These are phyloP conservation scores for Solanum hybrid DNA, from an alignment of 305 asterid species.

Conservation along the genomic window DNA sequence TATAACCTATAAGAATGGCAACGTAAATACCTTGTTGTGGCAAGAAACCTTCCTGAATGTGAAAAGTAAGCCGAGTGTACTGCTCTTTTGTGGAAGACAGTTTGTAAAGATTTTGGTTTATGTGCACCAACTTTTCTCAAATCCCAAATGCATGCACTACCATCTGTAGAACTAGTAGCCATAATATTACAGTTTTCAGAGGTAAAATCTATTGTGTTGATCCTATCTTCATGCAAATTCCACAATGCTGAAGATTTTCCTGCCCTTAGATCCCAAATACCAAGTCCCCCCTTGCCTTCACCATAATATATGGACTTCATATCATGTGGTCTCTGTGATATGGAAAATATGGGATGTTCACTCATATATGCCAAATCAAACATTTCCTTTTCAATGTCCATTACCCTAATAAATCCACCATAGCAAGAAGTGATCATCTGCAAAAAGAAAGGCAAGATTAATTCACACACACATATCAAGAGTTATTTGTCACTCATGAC, in stretches of 20 bases:
- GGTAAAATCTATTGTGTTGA: slow-evolving; percentile 70
- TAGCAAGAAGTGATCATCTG: slow-evolving; percentile 79
- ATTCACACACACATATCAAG: neutral
- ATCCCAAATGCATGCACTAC: slow-evolving; percentile 92
- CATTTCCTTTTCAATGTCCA: slow-evolving; percentile 71
- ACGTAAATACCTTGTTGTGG: slow-evolving; percentile 63
- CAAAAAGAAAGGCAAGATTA: slow-evolving; percentile 7
- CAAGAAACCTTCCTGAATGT: slow-evolving; percentile 72
- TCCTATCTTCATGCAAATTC: slow-evolving; percentile 50
- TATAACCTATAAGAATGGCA: neutral
- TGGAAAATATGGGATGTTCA: slow-evolving; percentile 38
- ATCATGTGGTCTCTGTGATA: slow-evolving; percentile 41
- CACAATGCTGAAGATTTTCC: slow-evolving; percentile 46
- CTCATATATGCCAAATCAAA: slow-evolving; percentile 51
- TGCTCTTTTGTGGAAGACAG: slow-evolving; percentile 46
- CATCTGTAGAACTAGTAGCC: slow-evolving; percentile 79
- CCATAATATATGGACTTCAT: slow-evolving; percentile 45
- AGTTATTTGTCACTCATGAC: neutral
- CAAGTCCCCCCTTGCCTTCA: slow-evolving; percentile 53
- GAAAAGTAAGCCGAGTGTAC: slow-evolving; percentile 89
- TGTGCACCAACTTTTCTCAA: slow-evolving; percentile 40
- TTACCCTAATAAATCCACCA: slow-evolving; percentile 62
- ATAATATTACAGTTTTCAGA: slow-evolving; percentile 40
- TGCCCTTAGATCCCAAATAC: slow-evolving; percentile 56
- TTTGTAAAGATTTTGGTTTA: slow-evolving; percentile 32